These are phyloP conservation scores for Colletotrichum coccodes DNA, from an alignment of 2,329 filamentous ascomycete genomes.

Conservation along the genomic window DNA sequence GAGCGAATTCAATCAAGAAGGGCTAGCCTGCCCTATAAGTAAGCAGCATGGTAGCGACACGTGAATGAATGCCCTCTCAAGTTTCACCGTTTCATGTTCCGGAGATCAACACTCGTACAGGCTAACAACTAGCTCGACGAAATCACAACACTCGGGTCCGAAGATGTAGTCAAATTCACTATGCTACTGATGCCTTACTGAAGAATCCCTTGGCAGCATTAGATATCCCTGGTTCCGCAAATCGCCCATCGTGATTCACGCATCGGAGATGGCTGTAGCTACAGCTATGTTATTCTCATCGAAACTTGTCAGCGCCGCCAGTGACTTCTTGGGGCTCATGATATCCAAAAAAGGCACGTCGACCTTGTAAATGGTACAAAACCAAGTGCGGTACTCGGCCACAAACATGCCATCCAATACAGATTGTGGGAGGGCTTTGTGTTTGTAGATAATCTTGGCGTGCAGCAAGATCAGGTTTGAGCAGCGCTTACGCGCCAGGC, in stretches of 20 bases:
- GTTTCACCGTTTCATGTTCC: too few relatives aligned
- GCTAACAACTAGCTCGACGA: too few relatives aligned
- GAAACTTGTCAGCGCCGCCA: neutral
- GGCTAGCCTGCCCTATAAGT: too few relatives aligned
- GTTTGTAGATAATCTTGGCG: slow-evolving; percentile 38
- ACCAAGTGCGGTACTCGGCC: slow-evolving; percentile 49
- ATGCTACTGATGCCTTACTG: too few relatives aligned
- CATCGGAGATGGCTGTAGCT: neutral
- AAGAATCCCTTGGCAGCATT: too few relatives aligned
- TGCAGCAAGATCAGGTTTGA: slow-evolving; percentile 39
- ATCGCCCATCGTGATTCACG: neutral
- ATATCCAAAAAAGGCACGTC: slow-evolving; percentile 45
- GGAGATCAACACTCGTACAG: too few relatives aligned
- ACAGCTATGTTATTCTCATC: neutral
- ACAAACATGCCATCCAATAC: slow-evolving; percentile 54
- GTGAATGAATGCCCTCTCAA: too few relatives aligned
- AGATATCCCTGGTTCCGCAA: neutral
- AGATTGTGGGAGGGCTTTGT: slow-evolving; percentile 41
- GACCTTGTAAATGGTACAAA: slow-evolving; percentile 43
- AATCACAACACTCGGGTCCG: too few relatives aligned
- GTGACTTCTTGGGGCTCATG: neutral
- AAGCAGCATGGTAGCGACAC: too few relatives aligned
- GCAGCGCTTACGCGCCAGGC: neutral
- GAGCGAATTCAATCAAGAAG: too few relatives aligned
- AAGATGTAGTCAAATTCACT: too few relatives aligned